These are phyloP conservation scores for Aspergillus sp. DNA, from an alignment of 2,329 filamentous ascomycete species.

Conservation along the genomic window DNA sequence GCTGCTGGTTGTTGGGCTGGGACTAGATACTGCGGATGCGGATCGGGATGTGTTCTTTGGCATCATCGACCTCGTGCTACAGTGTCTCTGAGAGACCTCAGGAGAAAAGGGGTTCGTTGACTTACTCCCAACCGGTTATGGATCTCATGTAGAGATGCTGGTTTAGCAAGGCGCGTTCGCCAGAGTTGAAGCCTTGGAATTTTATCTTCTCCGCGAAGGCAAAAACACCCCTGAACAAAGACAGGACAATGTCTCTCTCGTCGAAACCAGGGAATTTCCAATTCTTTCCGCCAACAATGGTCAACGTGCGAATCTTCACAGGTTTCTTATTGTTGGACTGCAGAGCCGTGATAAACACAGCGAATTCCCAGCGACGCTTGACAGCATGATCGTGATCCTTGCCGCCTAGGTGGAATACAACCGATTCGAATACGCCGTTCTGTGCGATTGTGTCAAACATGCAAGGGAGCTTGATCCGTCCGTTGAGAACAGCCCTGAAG, in stretches of 20 bases:
- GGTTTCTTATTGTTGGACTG: neutral
- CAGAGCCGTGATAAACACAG: neutral
- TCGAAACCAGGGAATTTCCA: neutral
- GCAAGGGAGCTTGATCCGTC: too few species aligned
- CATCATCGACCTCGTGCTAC: constrained; percentile 36
- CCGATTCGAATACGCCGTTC: neutral
- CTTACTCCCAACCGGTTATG: neutral
- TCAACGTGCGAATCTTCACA: neutral
- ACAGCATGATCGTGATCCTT: neutral
- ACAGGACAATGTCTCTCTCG: too few species aligned
- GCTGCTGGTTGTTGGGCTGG: constrained; percentile 51
- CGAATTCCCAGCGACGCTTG: neutral
- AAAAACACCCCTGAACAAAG: too few species aligned
- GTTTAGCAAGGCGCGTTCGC: too few species aligned
- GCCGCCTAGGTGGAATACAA: neutral
- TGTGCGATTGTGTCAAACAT: too few species aligned
- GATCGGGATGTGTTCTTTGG: constrained; percentile 37
- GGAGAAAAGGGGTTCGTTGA: too few species aligned
- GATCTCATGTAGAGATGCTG: neutral
- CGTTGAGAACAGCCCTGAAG: too few species aligned
- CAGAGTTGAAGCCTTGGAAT: too few species aligned
- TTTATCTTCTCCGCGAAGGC: too few species aligned
- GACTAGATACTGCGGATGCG: constrained; percentile 41
- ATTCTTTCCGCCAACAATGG: neutral
- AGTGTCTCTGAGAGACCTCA: constrained; percentile 24